Evolutionary conservation across 2,329 filamentous ascomycete species (phyloP).

Genomic region (Ascochyta koolunga): DNA sequence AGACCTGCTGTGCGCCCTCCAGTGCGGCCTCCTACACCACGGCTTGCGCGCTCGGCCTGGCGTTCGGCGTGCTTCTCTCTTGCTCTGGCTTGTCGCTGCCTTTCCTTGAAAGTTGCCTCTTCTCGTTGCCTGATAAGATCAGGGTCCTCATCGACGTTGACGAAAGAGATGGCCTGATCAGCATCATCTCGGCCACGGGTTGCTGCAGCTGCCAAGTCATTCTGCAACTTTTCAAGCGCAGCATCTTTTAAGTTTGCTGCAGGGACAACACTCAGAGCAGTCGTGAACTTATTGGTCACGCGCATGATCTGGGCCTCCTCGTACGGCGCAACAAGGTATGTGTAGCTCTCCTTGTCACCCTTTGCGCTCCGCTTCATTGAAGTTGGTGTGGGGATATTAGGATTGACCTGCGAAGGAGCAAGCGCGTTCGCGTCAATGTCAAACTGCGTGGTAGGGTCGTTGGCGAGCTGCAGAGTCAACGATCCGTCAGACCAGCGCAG

Average conservation of each 20-base stretch:
- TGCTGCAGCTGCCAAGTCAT: conserved; percentile 69
- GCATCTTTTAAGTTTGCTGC: conserved; percentile 73
- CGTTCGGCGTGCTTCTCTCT: conserved; percentile 71
- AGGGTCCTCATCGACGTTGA: conserved; percentile 74
- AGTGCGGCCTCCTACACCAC: conserved; percentile 54
- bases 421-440: conserved; percentile 74
- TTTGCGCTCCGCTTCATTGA: conserved; percentile 33
- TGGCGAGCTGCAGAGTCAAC: conserved; percentile 75
- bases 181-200: conserved; percentile 53
- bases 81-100: conserved; percentile 65
- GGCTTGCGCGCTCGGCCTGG: conserved; percentile 63
- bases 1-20: conserved; percentile 64
- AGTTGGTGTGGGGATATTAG: conserved; percentile 57
- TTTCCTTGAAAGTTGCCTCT: conserved; percentile 76
- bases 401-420: conserved; percentile 63
- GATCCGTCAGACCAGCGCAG: conserved; percentile 82
- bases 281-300: conserved; percentile 76
- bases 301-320: conserved; percentile 71
- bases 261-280: conserved; percentile 72
- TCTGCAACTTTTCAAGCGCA: conserved; percentile 71
- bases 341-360: conserved; percentile 70
- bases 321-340: conserved; percentile 76
- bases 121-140: conserved; percentile 76
- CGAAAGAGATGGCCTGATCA: conserved; percentile 66
- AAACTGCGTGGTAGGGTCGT: conserved; percentile 71